These are phyloP conservation scores for Wallacemonas sp. DNA, from an alignment of 208 protist genomes.

Conservation along the genomic window DNA sequence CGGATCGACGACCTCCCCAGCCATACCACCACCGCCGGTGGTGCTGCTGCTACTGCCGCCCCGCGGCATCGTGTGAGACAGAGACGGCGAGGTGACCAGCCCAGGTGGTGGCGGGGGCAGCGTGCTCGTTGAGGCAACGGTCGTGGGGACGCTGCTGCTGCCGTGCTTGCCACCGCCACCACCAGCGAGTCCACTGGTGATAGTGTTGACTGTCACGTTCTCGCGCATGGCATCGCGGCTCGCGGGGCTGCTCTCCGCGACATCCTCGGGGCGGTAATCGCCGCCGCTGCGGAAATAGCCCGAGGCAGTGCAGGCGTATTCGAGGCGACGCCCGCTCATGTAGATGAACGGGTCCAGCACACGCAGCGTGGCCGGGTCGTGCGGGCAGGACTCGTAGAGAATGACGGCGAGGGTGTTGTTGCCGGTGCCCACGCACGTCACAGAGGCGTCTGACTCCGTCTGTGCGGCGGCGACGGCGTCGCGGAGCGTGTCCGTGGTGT, in stretches of 20 bases:
- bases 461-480: conserved; percentile 6
- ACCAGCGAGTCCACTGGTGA: no score
- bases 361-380: conserved; percentile 37
- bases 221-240: no score
- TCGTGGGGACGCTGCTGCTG: background rate
- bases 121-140: background rate
- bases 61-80: background rate
- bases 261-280: conserved; percentile 10
- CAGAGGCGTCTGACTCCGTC: background rate
- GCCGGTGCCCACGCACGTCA: conserved; percentile 10
- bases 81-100: background rate
- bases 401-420: conserved; percentile 45
- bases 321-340: conserved; percentile 16
- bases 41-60: background rate
- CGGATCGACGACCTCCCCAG: background rate
- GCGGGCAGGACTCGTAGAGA: conserved; percentile 34
- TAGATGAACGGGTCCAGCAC: conserved; percentile 18
- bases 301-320: conserved; percentile 21
- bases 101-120: background rate
- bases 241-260: no score
- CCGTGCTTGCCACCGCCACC: background rate
- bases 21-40: background rate
- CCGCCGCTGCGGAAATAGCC: conserved; percentile 21
- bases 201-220: no score
- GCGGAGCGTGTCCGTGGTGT: background rate